A percentile compares a stretch with the other conserved stretches of the same genome.
Evolutionary conservation across 306 rosid species (phyloP).

Genomic region (Argentina anserina): DNA sequence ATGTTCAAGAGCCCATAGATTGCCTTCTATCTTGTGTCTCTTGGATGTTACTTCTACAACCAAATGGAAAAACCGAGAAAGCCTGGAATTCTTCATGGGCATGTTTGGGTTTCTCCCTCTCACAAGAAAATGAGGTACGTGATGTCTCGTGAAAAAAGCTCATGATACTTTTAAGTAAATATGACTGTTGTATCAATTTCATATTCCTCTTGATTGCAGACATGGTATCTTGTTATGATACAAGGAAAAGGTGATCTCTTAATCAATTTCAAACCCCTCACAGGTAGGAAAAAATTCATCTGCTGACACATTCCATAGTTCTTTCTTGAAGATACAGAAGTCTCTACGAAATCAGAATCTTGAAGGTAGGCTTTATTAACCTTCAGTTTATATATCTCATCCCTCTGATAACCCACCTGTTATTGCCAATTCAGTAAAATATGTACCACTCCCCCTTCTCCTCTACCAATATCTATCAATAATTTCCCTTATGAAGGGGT

Average conservation of each 20-base stretch:
- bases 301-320: conserved; percentile 22
- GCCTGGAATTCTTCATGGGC: conserved; percentile 34
- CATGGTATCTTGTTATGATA: background rate
- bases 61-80: conserved; percentile 24
- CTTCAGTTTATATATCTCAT: background rate
- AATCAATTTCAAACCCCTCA: background rate
- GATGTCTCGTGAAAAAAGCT: background rate
- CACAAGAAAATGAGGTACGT: conserved; percentile 43
- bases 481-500: too few relatives aligned
- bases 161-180: background rate
- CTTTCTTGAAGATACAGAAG: conserved; percentile 30
- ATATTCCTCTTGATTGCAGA: background rate
- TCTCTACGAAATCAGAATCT: conserved; percentile 24
- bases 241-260: background rate
- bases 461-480: too few relatives aligned
- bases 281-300: conserved; percentile 35
- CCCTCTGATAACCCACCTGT: background rate
- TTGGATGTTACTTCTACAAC: conserved; percentile 40
- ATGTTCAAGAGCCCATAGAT: conserved; percentile 35
- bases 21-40: conserved; percentile 35
- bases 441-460: background rate
- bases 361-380: conserved; percentile 23
- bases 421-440: background rate
- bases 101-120: conserved; percentile 38
- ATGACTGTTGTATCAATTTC: background rate